These are phyloP conservation scores for Pistacia vera DNA, from an alignment of 345 rosid genomes.

Conservation along the genomic window DNA sequence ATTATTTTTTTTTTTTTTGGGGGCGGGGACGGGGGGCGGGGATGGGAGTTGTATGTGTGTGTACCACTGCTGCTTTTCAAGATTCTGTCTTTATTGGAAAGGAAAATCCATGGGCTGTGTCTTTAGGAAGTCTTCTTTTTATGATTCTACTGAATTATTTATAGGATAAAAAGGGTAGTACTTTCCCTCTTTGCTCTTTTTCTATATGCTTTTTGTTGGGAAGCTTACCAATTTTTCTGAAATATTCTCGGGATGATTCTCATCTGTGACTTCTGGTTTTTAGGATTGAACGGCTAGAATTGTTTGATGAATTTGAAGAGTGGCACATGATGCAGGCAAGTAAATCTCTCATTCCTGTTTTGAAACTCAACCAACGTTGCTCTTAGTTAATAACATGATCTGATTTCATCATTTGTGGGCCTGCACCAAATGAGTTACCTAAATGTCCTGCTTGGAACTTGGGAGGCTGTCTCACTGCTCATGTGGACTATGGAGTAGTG, in stretches of 20 bases:
- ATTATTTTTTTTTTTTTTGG: no score
- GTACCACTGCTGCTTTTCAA: constrained; percentile 16
- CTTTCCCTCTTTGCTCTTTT: constrained; percentile 19
- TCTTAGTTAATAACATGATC: constrained; percentile 14
- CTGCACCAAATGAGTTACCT: constrained; percentile 3
- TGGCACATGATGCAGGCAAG: constrained; percentile 99
- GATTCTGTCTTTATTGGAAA: constrained; percentile 21
- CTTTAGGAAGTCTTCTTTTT: constrained; percentile 22
- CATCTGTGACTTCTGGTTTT: constrained; percentile 30
- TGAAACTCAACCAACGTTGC: constrained; percentile 11
- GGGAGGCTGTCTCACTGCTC: constrained; percentile 6
- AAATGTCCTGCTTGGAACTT: constrained; percentile 2
- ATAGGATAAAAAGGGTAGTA: constrained; percentile 25
- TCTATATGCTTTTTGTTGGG: constrained; percentile 16
- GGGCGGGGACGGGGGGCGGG: background rate
- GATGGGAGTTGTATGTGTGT: background rate
- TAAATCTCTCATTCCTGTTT: constrained; percentile 18
- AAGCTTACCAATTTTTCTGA: constrained; percentile 21
- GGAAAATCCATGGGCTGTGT: constrained; percentile 28
- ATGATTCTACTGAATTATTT: constrained; percentile 15
- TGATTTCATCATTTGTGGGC: constrained; percentile 7
- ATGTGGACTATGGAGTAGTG: constrained; percentile 7
- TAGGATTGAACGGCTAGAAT: constrained; percentile 91
- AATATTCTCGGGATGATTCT: constrained; percentile 16
- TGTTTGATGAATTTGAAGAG: constrained; percentile 96